Percentiles rank a stretch among this genome's conserved stretches.
Conservation (phyloP, 305 asterid species). For the Solanum hybrid region DNA sequence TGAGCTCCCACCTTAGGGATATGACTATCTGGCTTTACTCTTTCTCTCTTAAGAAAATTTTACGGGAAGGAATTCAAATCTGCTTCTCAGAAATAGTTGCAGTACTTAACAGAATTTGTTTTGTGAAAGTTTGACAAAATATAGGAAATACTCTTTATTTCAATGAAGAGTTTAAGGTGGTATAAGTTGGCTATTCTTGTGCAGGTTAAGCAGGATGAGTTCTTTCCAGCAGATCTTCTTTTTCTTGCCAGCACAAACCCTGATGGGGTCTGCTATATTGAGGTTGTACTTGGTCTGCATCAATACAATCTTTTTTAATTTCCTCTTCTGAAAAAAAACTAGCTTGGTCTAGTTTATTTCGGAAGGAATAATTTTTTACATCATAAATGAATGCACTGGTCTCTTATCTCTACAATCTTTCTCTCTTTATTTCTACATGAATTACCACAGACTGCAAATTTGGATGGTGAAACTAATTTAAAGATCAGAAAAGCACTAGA, state of each 20-base stretch:
- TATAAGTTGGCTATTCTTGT: constrained; percentile 9
- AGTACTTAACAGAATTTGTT: not conserved
- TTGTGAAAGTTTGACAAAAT: not conserved
- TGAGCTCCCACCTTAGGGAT: not conserved
- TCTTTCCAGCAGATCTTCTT: constrained; percentile 93
- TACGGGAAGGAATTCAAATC: not conserved
- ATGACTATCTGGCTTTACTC: not conserved
- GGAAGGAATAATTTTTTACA: not conserved
- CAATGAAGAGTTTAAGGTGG: not conserved
- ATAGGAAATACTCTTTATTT: not conserved
- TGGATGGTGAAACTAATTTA: constrained; percentile 99
- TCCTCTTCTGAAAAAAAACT: not conserved
- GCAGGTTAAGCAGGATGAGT: constrained; percentile 94
- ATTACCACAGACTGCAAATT: constrained; percentile 81
- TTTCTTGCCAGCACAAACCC: constrained; percentile 93
- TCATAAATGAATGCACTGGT: not conserved
- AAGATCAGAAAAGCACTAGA: constrained; percentile 97
- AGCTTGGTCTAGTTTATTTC: not conserved
- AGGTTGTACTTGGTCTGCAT: constrained; percentile 51
- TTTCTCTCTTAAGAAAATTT: not conserved
- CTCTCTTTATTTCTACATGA: constrained; percentile 7
- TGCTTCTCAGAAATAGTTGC: not conserved
- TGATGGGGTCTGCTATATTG: constrained; percentile 94
- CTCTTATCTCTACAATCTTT: constrained; percentile 1
- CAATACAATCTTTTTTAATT: constrained; percentile 1